A percentile compares a stretch with the other conserved stretches of the same genome.
phyloP scores from a whole-genome alignment of 1,139 yeast genomes.

The Yamadazyma dendronema region DNA sequence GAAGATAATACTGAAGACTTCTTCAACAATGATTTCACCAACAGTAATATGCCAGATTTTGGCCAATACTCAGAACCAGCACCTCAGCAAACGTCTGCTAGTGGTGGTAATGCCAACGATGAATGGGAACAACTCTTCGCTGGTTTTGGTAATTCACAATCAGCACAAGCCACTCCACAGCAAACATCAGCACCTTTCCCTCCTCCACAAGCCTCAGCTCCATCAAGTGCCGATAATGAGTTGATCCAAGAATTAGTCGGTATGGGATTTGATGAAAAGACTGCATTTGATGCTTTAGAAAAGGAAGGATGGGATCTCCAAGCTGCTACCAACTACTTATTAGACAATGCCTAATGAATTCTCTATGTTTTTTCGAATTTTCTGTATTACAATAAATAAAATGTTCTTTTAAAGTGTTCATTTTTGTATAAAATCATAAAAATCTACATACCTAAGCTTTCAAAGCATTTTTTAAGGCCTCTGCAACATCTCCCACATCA shows the following conservation, averaged over 20 bases:
- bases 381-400: not conserved
- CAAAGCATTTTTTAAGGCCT: slow-evolving; percentile 26
- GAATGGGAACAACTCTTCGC: slow-evolving; percentile 97
- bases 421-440: not conserved
- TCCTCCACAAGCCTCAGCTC: slow-evolving; percentile 4
- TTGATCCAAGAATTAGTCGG: slow-evolving; percentile 71
- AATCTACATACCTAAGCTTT: not conserved
- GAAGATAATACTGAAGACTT: slow-evolving; percentile 20
- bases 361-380: too few species aligned
- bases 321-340: slow-evolving; percentile 78
- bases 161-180: slow-evolving; percentile 14
- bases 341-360: slow-evolving; percentile 64
- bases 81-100: slow-evolving; percentile 6
- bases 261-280: slow-evolving; percentile 79
- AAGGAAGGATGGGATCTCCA: slow-evolving; percentile 73
- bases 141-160: slow-evolving; percentile 66
- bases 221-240: slow-evolving; percentile 12
- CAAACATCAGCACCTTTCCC: slow-evolving; percentile 5
- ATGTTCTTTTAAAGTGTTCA: not conserved
- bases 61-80: not conserved
- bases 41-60: slow-evolving; percentile 31
- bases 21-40: slow-evolving; percentile 43
- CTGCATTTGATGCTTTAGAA: slow-evolving; percentile 67
- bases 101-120: slow-evolving; percentile 42
- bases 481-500: slow-evolving; percentile 37